These are phyloP conservation scores for Reutealis trisperma DNA, from an alignment of 345 rosid genomes.

Conservation along the genomic window DNA sequence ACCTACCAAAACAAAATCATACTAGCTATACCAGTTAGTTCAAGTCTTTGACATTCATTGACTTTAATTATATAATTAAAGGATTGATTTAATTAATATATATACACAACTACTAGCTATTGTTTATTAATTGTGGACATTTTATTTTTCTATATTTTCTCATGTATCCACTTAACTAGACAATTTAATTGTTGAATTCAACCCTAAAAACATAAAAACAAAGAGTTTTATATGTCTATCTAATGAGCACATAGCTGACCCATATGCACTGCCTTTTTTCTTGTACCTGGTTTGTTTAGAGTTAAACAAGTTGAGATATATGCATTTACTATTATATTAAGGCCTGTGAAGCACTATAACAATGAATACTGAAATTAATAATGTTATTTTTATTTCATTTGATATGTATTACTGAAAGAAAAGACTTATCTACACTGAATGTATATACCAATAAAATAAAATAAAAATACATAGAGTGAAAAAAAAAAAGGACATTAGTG, in stretches of 20 bases:
- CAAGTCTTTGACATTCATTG: slow-evolving; percentile 5
- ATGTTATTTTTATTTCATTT: too few relatives aligned
- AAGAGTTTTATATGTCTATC: not conserved
- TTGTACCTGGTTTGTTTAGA: not conserved
- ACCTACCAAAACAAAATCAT: not conserved
- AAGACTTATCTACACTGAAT: too few relatives aligned
- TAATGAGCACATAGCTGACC: not conserved
- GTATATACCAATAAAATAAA: too few relatives aligned
- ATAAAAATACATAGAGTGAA: too few relatives aligned
- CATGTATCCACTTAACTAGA: slow-evolving; percentile 7
- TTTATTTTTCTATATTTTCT: not conserved
- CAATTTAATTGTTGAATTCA: slow-evolving; percentile 2
- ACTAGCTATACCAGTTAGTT: too few relatives aligned
- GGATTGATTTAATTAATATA: not conserved
- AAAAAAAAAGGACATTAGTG: too few relatives aligned
- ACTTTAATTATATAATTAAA: not conserved
- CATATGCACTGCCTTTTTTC: not conserved
- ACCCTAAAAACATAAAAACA: not conserved
- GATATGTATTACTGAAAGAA: too few relatives aligned
- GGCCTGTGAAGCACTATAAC: too few relatives aligned
- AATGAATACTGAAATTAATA: too few relatives aligned
- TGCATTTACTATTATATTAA: not conserved
- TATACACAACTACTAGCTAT: too few relatives aligned
- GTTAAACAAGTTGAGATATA: too few relatives aligned
- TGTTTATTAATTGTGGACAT: not conserved